Base-by-base conservation (phyloP, 176 grass and related monocot species). In the Aegilops umbellulata region DNA sequence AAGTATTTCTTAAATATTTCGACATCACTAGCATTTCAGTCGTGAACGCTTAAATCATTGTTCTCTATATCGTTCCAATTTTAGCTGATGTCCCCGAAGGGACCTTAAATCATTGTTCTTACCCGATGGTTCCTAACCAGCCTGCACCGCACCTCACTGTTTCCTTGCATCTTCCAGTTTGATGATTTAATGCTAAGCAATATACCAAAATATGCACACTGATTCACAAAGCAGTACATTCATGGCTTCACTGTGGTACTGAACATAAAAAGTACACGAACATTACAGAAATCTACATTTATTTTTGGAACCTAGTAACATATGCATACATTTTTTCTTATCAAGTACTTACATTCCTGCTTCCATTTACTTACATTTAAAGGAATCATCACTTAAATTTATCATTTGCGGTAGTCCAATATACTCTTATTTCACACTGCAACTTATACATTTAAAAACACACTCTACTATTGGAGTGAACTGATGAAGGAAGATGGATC, bases 401-500 rank as follows among this genome's bases (percentile, higher is more conserved):
- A 78, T 60, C 27, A 7, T 57, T 77, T 77, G 8, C 17, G 31
- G 11, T 23, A 60, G 29, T 38, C 39, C 22, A 16, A 24, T 35
- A 9, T 24, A 60, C 10, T 58, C 74, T 77, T 34, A 4, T 23
- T 36, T 78, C 79, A 81, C 60, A 81, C 23, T 15, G 25, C 62
- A 47, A 81, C 38, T 22, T 80, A 41, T 47, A 47, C 22, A 26
- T 63, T 23, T 63, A n/a, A 26, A 57, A 31, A 62, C 35, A 23
- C 19, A 14, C 19, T 65, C 22, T 31, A 55, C 64, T 82, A 82
- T 15, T 68, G 80, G 29, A 51, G 61, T 20, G 36, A 42, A 14
- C 39, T 66, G 41, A 35, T 42, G 85, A 35, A 46, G 9, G 74
- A 65, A 41, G 74, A 78, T 13, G 90, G 81, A 63, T 92, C 82